Evolutionary conservation across 495 filamentous ascomycete species (phyloP).

Genomic region (Penicillium ochrochloron): DNA sequence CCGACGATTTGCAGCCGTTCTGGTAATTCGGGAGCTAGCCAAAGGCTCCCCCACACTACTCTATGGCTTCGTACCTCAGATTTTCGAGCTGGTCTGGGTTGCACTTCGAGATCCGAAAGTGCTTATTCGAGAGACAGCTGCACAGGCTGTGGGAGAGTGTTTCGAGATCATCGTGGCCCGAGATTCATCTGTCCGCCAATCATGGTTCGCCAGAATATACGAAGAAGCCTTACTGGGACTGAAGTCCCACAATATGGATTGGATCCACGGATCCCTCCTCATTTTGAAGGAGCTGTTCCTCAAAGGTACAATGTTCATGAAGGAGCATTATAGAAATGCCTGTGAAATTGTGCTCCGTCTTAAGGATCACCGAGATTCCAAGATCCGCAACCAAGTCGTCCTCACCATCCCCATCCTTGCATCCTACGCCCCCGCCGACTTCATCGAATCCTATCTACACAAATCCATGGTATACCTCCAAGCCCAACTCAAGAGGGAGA

Average conservation of each 20-base stretch:
- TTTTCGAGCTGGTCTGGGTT: constrained; percentile 95
- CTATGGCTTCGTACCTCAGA: constrained; percentile 85
- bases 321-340: constrained; percentile 80
- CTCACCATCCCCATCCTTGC: constrained; percentile 90
- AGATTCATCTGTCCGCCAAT: constrained; percentile 80
- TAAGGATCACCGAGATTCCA: constrained; percentile 86
- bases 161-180: constrained; percentile 92
- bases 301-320: constrained; percentile 99
- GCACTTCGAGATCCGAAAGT: constrained; percentile 86
- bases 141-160: constrained; percentile 87
- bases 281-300: constrained; percentile 88
- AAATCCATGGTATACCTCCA: constrained; percentile 97
- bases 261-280: constrained; percentile 87
- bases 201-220: constrained; percentile 86
- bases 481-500: constrained; percentile 92
- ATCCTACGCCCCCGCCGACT: constrained; percentile 86
- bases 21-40: constrained; percentile 87
- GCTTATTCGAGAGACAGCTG: constrained; percentile 88
- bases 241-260: constrained; percentile 77
- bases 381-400: constrained; percentile 86
- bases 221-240: constrained; percentile 80
- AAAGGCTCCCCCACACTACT: constrained; percentile 90
- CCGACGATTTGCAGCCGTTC: constrained; percentile 85
- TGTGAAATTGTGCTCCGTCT: constrained; percentile 90
- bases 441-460: constrained; percentile 80